Evolutionary conservation across 225 moss, liverwort and hornwort species (phyloP).

Genomic region (Marchantia paleacea): DNA sequence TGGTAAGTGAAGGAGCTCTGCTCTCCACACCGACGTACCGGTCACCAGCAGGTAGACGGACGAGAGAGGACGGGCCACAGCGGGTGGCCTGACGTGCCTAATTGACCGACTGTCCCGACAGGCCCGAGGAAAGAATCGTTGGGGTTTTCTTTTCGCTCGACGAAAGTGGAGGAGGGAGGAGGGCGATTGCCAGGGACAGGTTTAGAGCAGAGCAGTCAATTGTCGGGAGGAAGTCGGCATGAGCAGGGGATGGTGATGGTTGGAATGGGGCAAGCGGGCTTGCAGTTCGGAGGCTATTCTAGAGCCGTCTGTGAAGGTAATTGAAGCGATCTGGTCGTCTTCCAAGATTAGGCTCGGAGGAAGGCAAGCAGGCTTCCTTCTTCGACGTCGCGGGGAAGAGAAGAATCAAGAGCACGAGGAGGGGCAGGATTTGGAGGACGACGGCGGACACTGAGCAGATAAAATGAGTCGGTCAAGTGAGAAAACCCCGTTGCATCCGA

Average conservation of each 20-base stretch:
- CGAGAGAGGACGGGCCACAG: background rate
- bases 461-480: slow-evolving; percentile 48
- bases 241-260: slow-evolving; percentile 6
- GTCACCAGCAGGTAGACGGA: background rate
- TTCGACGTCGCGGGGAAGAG: background rate
- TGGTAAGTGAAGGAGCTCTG: no score
- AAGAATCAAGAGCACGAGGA: background rate
- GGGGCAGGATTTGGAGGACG: background rate
- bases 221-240: background rate
- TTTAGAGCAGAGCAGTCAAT: background rate
- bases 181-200: background rate
- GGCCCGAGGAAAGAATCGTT: background rate
- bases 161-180: slow-evolving; percentile 1
- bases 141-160: background rate
- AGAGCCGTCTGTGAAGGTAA: background rate
- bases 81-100: background rate
- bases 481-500: slow-evolving; percentile 42
- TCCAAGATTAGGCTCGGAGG: background rate
- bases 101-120: background rate
- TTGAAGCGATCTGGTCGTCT: slow-evolving; percentile 3
- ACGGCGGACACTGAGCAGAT: background rate
- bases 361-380: background rate
- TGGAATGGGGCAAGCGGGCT: background rate
- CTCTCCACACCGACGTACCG: no score
- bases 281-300: background rate